These are phyloP conservation scores for Pulveroboletus sp. DNA, from an alignment of 768 basidiomycete genomes.

Conservation along the genomic window DNA sequence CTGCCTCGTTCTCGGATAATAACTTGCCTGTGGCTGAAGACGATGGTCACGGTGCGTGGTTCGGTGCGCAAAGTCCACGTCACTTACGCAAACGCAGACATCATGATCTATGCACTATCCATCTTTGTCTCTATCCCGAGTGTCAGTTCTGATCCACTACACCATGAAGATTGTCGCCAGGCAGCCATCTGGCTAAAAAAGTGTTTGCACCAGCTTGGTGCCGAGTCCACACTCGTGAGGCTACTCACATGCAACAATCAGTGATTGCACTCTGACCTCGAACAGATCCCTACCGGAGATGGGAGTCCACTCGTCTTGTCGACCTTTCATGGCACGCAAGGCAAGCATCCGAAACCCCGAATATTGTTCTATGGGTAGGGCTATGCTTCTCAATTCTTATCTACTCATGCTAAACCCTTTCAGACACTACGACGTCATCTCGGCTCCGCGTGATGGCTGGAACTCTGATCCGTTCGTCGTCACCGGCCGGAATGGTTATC, in stretches of 20 bases:
- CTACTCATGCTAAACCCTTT: background rate
- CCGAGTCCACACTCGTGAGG: constrained; percentile 70
- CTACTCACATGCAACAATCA: background rate
- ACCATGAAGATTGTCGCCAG: constrained; percentile 88
- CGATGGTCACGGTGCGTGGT: constrained; percentile 21
- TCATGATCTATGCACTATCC: constrained; percentile 73
- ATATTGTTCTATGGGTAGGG: constrained; percentile 88
- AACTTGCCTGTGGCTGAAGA: constrained; percentile 9
- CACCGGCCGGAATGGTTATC: constrained; percentile 80
- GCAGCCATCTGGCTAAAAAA: constrained; percentile 92
- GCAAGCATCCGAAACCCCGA: constrained; percentile 58
- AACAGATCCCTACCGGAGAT: constrained; percentile 72
- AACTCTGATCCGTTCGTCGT: constrained; percentile 79
- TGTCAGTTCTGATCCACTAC: constrained; percentile 63
- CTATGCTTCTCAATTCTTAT: background rate
- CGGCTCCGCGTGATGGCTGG: constrained; percentile 76
- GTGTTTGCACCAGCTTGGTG: constrained; percentile 85
- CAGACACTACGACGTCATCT: constrained; percentile 97
- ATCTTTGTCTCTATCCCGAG: constrained; percentile 89
- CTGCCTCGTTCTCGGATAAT: background rate
- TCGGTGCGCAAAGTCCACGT: background rate
- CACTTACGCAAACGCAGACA: constrained; percentile 42
- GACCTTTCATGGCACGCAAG: constrained; percentile 73
- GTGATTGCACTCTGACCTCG: background rate
- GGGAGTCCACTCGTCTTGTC: constrained; percentile 88